phyloP scores from a whole-genome alignment of 2,329 filamentous ascomycete species.

The Paecilomyces sp. region DNA sequence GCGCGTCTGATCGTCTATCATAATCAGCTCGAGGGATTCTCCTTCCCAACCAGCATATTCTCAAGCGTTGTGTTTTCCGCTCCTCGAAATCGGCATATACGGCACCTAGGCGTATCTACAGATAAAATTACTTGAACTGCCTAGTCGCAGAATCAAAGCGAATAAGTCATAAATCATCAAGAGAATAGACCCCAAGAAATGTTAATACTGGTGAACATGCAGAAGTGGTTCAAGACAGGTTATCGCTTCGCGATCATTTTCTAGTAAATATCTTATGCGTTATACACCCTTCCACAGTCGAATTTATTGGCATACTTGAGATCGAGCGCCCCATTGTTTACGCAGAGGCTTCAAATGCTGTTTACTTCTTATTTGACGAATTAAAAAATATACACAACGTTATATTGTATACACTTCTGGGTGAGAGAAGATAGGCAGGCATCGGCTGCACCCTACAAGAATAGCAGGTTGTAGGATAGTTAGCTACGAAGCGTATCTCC shows the following conservation, averaged over 20 bases:
- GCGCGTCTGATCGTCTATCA: conserved; percentile 53
- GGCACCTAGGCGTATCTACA: neutral
- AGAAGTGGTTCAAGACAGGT: neutral
- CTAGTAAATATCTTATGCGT: neutral
- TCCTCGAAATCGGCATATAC: neutral
- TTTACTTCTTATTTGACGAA: neutral
- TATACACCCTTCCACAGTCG: no score
- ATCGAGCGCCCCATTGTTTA: neutral
- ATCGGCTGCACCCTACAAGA: neutral
- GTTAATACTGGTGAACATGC: neutral
- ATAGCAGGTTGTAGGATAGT: neutral
- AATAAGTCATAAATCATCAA: neutral
- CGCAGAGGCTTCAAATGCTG: no score
- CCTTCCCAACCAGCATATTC: conserved; percentile 42
- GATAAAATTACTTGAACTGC: neutral
- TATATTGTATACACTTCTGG: no score
- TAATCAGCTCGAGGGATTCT: conserved; percentile 52
- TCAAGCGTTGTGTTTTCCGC: neutral
- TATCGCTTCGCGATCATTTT: neutral
- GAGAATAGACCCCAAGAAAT: neutral
- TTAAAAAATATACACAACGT: neutral
- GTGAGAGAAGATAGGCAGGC: neutral
- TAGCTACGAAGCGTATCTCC: neutral
- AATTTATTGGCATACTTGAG: neutral
- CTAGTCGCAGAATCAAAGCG: neutral